A percentile compares a stretch with the other conserved stretches of the same genome.
Conservation (phyloP, 2,329 filamentous ascomycete genomes). For the Grosmannia penicillata region DNA sequence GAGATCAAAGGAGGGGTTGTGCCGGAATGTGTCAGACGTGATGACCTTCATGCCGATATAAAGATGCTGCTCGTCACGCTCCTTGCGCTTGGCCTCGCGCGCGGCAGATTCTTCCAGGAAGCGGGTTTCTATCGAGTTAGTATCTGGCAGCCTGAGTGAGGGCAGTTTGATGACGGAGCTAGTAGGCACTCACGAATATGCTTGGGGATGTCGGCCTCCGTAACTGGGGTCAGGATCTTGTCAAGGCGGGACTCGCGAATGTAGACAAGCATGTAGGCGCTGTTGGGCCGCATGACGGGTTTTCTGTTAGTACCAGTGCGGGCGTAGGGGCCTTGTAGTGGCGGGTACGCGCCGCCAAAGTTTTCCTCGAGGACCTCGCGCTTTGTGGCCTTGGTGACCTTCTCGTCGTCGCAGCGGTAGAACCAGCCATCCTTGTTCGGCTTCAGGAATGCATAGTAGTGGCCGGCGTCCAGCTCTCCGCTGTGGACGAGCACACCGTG, state of each 20-base stretch:
- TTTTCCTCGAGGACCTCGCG: conserved; percentile 93
- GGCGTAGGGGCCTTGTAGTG: conserved; percentile 24
- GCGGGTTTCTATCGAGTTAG: conserved; percentile 38
- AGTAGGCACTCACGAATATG: conserved; percentile 51
- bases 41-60: conserved; percentile 78
- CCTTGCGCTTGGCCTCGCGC: conserved; percentile 64
- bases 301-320: conserved; percentile 38
- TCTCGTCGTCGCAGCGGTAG: conserved; percentile 95
- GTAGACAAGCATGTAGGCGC: conserved; percentile 98
- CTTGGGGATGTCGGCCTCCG: conserved; percentile 61
- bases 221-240: conserved; percentile 61
- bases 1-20: conserved; percentile 75
- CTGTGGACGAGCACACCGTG: conserved; percentile 95
- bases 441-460: conserved; percentile 96
- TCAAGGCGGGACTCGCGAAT: conserved; percentile 79
- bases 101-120: conserved; percentile 71
- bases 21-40: conserved; percentile 65
- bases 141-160: not conserved
- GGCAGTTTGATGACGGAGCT: too few relatives aligned
- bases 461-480: conserved; percentile 89
- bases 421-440: conserved; percentile 87
- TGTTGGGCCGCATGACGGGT: conserved; percentile 53
- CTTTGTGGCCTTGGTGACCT: conserved; percentile 85
- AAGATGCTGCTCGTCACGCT: conserved; percentile 85
- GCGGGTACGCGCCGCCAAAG: conserved; percentile 72